Evolutionary conservation across 805 yeast species (phyloP).

Genomic region (Saturnispora hagleri): DNA sequence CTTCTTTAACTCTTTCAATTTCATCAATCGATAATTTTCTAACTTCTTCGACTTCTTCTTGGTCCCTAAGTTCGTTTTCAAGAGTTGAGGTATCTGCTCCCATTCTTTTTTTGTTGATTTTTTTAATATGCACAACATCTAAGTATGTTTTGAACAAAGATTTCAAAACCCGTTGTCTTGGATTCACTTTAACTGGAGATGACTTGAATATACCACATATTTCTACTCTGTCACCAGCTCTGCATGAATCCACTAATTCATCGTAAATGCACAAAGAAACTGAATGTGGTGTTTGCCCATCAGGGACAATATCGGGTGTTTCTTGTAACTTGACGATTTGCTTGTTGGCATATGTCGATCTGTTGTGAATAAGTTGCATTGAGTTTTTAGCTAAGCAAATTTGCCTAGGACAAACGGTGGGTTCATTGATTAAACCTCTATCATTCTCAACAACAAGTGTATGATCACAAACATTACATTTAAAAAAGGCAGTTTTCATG

Average conservation of each 20-base stretch:
- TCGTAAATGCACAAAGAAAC: constrained; percentile 91
- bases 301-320: constrained; percentile 76
- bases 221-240: constrained; percentile 95
- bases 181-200: constrained; percentile 80
- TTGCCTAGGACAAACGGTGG: constrained; percentile 84
- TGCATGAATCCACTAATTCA: constrained; percentile 85
- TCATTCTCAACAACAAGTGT: constrained; percentile 87
- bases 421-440: constrained; percentile 90
- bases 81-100: constrained; percentile 72
- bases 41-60: constrained; percentile 67
- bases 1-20: constrained; percentile 48
- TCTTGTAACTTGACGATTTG: constrained; percentile 92
- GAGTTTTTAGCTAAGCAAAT: constrained; percentile 77
- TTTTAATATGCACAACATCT: constrained; percentile 89
- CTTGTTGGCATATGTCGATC: constrained; percentile 89
- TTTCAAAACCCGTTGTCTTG: constrained; percentile 76
- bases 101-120: constrained; percentile 71
- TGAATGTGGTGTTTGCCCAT: constrained; percentile 97
- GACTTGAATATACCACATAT: constrained; percentile 94
- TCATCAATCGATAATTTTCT: constrained; percentile 65
- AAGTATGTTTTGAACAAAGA: constrained; percentile 83
- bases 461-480: constrained; percentile 91
- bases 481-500: constrained; percentile 95
- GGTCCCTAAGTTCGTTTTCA: constrained; percentile 49
- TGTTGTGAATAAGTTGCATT: constrained; percentile 84